Conservation (phyloP, 768 basidiomycete genomes). For the Pholiota molesta region DNA sequence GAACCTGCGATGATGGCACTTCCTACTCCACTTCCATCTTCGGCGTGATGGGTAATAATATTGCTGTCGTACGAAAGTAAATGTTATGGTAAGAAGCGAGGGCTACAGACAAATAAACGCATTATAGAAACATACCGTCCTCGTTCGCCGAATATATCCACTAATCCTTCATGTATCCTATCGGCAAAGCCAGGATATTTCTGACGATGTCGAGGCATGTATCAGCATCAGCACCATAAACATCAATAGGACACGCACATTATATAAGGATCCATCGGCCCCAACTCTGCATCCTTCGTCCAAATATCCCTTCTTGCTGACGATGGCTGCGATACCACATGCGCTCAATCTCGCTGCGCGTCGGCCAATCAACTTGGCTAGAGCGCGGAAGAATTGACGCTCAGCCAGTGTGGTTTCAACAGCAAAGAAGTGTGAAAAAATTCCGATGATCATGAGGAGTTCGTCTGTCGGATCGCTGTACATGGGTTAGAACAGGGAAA, state of each 20-base stretch:
- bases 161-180: conserved; percentile 87
- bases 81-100: not conserved
- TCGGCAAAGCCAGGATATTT: conserved; percentile 98
- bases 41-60: conserved; percentile 81
- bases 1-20: conserved; percentile 89
- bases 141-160: conserved; percentile 96
- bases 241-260: conserved; percentile 53
- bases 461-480: conserved; percentile 93
- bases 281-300: conserved; percentile 90
- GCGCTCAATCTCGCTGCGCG: conserved; percentile 90
- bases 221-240: not conserved
- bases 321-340: conserved; percentile 97
- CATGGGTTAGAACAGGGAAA: not conserved
- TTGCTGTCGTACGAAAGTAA: conserved; percentile 42
- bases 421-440: conserved; percentile 96
- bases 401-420: conserved; percentile 96
- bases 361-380: conserved; percentile 86
- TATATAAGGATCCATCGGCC: conserved; percentile 95
- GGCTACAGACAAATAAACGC: not conserved
- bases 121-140: conserved; percentile 65
- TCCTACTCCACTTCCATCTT: conserved; percentile 93
- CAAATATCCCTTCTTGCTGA: conserved; percentile 91
- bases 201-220: conserved; percentile 40
- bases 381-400: conserved; percentile 94
- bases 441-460: conserved; percentile 93